Conservation (phyloP, 1,139 yeast species). For the Meyerozyma smithsonii region DNA sequence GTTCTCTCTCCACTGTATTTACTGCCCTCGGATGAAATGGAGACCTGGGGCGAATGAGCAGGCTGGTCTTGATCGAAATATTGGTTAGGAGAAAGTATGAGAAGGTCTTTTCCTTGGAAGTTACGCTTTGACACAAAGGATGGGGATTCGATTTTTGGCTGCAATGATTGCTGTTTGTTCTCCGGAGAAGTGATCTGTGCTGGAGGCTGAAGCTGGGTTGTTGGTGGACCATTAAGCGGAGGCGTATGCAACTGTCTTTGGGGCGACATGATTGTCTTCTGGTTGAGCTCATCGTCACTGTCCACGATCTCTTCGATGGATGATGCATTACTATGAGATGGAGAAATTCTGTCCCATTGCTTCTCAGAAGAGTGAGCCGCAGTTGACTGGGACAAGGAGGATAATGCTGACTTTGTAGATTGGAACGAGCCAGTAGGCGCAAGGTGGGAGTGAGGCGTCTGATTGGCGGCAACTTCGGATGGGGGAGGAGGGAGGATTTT, state of each 20-base stretch:
- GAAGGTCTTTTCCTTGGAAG: slow-evolving; percentile 28
- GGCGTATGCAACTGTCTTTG: slow-evolving; percentile 2
- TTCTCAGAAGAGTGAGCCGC: slow-evolving; percentile 8
- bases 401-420: slow-evolving; percentile 13
- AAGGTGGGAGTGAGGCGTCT: slow-evolving; percentile 7
- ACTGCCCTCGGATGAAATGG: slow-evolving; percentile 5
- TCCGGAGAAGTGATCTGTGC: neutral
- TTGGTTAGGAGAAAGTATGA: slow-evolving; percentile 40
- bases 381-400: slow-evolving; percentile 14
- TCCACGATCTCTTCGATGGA: slow-evolving; percentile 42
- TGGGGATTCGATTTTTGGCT: slow-evolving; percentile 2
- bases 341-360: slow-evolving; percentile 1
- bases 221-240: neutral
- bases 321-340: slow-evolving; percentile 20
- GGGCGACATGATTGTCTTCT: slow-evolving; percentile 2
- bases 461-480: slow-evolving; percentile 4
- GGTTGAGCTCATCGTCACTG: slow-evolving; percentile 32
- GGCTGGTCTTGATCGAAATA: slow-evolving; percentile 27
- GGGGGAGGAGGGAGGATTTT: slow-evolving; percentile 32
- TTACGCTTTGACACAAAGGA: slow-evolving; percentile 4
- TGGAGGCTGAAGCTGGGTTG: neutral
- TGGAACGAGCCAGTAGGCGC: slow-evolving; percentile 13
- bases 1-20: neutral
- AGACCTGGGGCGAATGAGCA: neutral
- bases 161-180: neutral